Evolutionary conservation across 306 rosid species (phyloP), one percentile per base, ranked within the genome.

Genomic region (Castanospermum australe): DNA sequence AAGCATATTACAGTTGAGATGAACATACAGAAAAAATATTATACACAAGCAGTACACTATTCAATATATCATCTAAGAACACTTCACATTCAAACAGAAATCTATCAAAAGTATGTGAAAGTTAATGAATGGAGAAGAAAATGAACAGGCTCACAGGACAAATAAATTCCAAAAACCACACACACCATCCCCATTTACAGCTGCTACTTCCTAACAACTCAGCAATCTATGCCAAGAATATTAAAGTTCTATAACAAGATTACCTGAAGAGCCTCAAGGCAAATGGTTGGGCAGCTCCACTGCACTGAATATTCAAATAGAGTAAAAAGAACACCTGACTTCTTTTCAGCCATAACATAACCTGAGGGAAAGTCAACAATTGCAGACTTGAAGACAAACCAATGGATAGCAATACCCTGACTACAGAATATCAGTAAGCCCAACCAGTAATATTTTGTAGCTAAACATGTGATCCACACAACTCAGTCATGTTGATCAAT

Each of bases 241-340:
- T 15, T 42, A 33, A n/a, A 51, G 42, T 28, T 61, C 63, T 55
- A 61, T 36, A 45, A 24, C 32, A 69, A 54, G 78, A 73, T 83
- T 87, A 92, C 97, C 99, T 93, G 99, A 67, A 95, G 99, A 60
- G 99, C 90, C 89, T 95, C 99, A 52, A 92, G 88, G 92, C 96
- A 90, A 79, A 91, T 82, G 32, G 89, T 78, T 35, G 89, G 87
- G 75, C 83, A 85, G 86, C 79, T 88, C 83, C 72, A 71, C 75
- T 89, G 87, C 86, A 86, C 79, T 35, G 97, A 82, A 80, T 85
- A 87, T 75, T 81, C 81, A 79, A 93, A 88, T 72, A 95, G 81
- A 41, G 77, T 79, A 80, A 18, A 77, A 78, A 93, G 89, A 78
- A 93, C 89, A 81, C 90, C 88, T 0, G 88, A 72, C 80, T 89